Percentiles rank a stretch among this genome's conserved stretches.
These are phyloP conservation scores for Cicer chorassanicum DNA, from an alignment of 306 rosid genomes.

Conservation along the genomic window DNA sequence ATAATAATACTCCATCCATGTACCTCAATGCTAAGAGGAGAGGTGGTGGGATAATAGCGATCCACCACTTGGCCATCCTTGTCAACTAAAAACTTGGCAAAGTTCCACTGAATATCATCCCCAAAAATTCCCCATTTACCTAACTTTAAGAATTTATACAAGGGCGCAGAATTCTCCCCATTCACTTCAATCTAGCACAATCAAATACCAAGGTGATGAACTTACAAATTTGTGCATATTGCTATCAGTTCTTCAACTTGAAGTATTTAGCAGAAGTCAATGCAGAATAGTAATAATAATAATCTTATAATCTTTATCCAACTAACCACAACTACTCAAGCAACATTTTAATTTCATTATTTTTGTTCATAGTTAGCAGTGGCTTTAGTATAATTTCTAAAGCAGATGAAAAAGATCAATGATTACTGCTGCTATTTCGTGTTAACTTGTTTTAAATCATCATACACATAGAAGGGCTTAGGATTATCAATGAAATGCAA, in stretches of 20 bases:
- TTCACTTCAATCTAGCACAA: conserved; percentile 81
- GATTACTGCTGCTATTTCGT: not conserved
- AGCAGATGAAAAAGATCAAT: conserved; percentile 10
- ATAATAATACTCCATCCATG: conserved; percentile 10
- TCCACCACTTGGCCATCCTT: conserved; percentile 74
- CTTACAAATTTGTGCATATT: not conserved
- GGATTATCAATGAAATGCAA: not conserved
- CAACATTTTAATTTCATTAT: conserved; percentile 1
- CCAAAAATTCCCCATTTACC: conserved; percentile 83
- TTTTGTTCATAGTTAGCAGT: not conserved
- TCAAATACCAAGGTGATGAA: not conserved
- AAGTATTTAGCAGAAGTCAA: conserved; percentile 12
- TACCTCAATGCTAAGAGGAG: conserved; percentile 89
- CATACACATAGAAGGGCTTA: not conserved
- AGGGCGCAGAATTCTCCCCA: conserved; percentile 67
- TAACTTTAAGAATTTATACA: conserved; percentile 74
- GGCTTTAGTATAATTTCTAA: not conserved
- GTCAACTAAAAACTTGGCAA: conserved; percentile 77
- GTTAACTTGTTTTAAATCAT: not conserved
- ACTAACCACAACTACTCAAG: conserved; percentile 29
- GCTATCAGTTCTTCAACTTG: conserved; percentile 12
- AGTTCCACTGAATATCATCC: conserved; percentile 92
- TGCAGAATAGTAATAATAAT: conserved; percentile 10
- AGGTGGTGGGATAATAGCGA: conserved; percentile 84
- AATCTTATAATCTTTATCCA: not conserved